Conservation (phyloP, 352 stramenopile genomes). For the Phytopythium oedochilum region DNA sequence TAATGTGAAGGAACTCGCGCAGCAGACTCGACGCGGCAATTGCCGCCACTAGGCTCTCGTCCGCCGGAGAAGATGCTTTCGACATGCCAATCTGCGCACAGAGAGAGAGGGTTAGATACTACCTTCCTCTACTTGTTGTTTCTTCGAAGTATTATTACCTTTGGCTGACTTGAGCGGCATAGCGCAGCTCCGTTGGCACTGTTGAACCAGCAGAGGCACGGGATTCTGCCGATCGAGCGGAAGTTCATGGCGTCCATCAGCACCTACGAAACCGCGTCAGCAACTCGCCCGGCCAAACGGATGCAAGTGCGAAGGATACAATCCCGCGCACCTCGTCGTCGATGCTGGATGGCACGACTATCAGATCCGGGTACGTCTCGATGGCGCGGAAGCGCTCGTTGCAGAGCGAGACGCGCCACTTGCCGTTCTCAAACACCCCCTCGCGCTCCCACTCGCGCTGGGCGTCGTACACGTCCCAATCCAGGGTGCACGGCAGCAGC, state of each 20-base stretch:
- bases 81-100: slow-evolving; percentile 58
- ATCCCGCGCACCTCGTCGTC: slow-evolving; percentile 86
- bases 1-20: slow-evolving; percentile 71
- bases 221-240: slow-evolving; percentile 68
- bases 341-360: slow-evolving; percentile 91
- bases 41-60: slow-evolving; percentile 63
- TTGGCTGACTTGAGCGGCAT: slow-evolving; percentile 77
- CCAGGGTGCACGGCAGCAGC: slow-evolving; percentile 42
- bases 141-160: too few species aligned
- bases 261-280: slow-evolving; percentile 22
- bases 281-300: too few species aligned
- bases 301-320: too few species aligned
- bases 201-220: slow-evolving; percentile 72
- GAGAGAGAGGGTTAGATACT: too few species aligned
- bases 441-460: slow-evolving; percentile 68
- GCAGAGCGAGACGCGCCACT: slow-evolving; percentile 56
- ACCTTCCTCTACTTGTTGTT: too few species aligned
- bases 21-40: slow-evolving; percentile 64
- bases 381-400: slow-evolving; percentile 82
- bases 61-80: slow-evolving; percentile 64
- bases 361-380: slow-evolving; percentile 90
- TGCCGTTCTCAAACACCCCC: slow-evolving; percentile 59
- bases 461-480: slow-evolving; percentile 68
- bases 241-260: slow-evolving; percentile 73
- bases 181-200: slow-evolving; percentile 57